Percentiles rank a stretch among this genome's conserved stretches.
Conservation (phyloP, 2,329 filamentous ascomycete species). For the Colletotrichum scovillei region DNA sequence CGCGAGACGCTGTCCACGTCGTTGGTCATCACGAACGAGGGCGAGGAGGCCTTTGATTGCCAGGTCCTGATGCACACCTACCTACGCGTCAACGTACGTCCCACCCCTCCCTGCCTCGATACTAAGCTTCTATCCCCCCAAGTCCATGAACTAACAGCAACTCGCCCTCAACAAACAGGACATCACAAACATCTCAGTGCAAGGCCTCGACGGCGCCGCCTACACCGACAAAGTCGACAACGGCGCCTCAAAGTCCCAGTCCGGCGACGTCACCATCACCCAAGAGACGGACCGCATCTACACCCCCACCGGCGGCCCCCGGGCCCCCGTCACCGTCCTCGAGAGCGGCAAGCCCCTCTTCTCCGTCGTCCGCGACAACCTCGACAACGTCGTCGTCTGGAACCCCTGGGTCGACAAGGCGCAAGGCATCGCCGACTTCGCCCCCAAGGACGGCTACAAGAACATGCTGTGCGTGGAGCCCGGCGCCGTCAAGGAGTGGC, state of each 20-base stretch:
- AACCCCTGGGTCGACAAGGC: constrained; percentile 95
- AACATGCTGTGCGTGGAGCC: constrained; percentile 96
- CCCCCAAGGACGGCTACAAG: constrained; percentile 89
- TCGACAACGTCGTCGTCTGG: constrained; percentile 93
- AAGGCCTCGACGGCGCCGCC: constrained; percentile 78
- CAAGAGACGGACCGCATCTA: constrained; percentile 92
- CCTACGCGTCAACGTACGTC: constrained; percentile 77
- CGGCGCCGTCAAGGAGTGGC: constrained; percentile 84
- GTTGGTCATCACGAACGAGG: constrained; percentile 90
- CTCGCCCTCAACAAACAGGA: constrained; percentile 66
- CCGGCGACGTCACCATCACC: constrained; percentile 74
- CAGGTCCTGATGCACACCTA: constrained; percentile 95
- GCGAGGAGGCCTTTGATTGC: constrained; percentile 85
- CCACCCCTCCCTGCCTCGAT: neutral
- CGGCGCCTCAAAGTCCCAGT: constrained; percentile 72
- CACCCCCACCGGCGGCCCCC: constrained; percentile 73
- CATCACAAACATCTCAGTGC: constrained; percentile 77
- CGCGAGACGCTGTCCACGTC: constrained; percentile 81
- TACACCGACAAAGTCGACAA: constrained; percentile 89
- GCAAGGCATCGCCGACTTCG: constrained; percentile 85
- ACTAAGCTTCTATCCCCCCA: neutral
- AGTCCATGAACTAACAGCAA: neutral
- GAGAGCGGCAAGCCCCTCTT: constrained; percentile 74
- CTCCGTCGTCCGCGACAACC: constrained; percentile 83
- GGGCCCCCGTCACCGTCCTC: constrained; percentile 67